phyloP scores from a whole-genome alignment of 805 yeast species.

The Diddensiella transvaalensis region DNA sequence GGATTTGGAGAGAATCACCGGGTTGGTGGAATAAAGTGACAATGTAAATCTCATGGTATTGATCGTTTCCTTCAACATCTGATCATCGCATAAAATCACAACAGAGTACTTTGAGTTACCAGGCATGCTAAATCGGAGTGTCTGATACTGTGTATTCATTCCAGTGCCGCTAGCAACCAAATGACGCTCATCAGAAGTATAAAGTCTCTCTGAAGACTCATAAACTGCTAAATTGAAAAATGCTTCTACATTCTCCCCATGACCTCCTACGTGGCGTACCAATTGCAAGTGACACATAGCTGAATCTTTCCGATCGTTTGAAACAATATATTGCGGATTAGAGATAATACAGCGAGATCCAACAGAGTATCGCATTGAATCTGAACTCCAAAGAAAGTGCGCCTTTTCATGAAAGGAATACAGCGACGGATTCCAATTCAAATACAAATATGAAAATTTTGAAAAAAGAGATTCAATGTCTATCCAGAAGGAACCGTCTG shows the following conservation, averaged over 20 bases:
- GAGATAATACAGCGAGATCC: not conserved
- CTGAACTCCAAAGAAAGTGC: constrained; percentile 34
- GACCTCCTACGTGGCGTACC: constrained; percentile 12
- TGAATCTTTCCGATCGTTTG: constrained; percentile 19
- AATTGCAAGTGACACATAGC: constrained; percentile 8
- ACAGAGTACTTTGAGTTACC: constrained; percentile 24
- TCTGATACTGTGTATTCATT: constrained; percentile 35
- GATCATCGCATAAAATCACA: constrained; percentile 19
- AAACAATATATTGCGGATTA: constrained; percentile 12
- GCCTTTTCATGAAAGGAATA: constrained; percentile 26
- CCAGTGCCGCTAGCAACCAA: constrained; percentile 23
- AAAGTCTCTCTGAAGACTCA: constrained; percentile 9
- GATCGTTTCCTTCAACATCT: constrained; percentile 1
- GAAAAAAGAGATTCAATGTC: constrained; percentile 33
- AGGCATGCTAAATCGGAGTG: constrained; percentile 25
- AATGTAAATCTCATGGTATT: constrained; percentile 19
- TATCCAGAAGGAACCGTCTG: constrained; percentile 26
- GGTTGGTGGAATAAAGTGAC: constrained; percentile 13
- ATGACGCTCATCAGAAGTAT: constrained; percentile 12
- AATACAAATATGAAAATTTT: constrained; percentile 50
- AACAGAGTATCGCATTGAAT: constrained; percentile 11
- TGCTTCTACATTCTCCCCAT: not conserved
- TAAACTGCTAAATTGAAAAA: constrained; percentile 15
- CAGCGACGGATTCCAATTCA: constrained; percentile 58
- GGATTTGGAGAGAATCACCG: constrained; percentile 34